These are phyloP conservation scores for Cyclocybe cylindracea DNA, from an alignment of 768 basidiomycete genomes.

Conservation along the genomic window DNA sequence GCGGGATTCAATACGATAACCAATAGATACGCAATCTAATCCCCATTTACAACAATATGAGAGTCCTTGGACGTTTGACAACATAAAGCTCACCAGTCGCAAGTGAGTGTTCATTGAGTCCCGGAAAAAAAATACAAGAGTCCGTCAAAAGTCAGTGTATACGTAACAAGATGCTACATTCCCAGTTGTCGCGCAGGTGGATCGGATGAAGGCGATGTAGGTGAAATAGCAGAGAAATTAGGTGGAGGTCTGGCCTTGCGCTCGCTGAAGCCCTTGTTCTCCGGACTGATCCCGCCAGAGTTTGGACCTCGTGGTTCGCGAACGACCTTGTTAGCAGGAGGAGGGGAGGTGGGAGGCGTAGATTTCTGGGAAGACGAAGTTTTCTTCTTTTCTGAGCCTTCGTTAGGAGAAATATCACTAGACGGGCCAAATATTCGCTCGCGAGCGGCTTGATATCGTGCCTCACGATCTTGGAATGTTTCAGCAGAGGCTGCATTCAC, in stretches of 20 bases:
- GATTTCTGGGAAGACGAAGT: not conserved
- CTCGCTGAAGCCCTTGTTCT: conserved; percentile 24
- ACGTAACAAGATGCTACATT: no score
- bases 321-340: conserved; percentile 16
- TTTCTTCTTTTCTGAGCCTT: conserved; percentile 8
- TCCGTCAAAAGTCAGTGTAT: no score
- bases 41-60: no score
- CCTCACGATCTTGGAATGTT: conserved; percentile 66
- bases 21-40: no score
- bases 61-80: no score
- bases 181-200: conserved; percentile 1
- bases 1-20: no score
- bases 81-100: no score
- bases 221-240: not conserved
- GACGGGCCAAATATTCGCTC: conserved; percentile 66
- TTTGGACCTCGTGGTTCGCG: conserved; percentile 30
- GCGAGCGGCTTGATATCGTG: conserved; percentile 71
- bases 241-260: conserved; percentile 14
- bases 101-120: no score
- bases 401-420: conserved; percentile 5
- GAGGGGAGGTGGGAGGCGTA: not conserved
- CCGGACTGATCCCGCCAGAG: not conserved
- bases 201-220: not conserved
- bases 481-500: conserved; percentile 25
- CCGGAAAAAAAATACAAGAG: no score